Evolutionary conservation across 768 basidiomycete genomes (phyloP), one percentile per base, ranked within the genome.

Genomic region (Nidula microcarpa): DNA sequence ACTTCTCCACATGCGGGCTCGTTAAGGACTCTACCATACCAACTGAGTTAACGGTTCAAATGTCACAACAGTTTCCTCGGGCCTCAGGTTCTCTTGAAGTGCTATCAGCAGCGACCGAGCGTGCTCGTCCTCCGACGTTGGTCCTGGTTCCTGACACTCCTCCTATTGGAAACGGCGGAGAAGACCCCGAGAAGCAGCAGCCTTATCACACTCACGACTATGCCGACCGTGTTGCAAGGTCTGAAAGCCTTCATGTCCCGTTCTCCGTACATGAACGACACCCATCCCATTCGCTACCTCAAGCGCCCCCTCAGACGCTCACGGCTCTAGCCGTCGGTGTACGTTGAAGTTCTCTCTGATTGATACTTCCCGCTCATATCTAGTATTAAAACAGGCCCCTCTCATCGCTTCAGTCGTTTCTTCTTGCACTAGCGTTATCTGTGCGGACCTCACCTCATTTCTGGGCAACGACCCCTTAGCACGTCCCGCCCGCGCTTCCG

Each of bases 371-470:
- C 23, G 23, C 23, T 30, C 23, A 30, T 30, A 30, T 30, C 23
- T 30, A 13, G 5, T 16, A 5, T 36, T 30, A 8, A 6, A 41
- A 32, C 32, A 55, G 54, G 49, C 54, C 14, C 54, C 54, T 30
- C 54, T 55, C 33, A 55, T 55, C 49, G 49, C 54, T 14, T 55
- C 54, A 14, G 54, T 55, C 11, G 54, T 55, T 18, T 34, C 43
- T 5, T 51, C 54, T 4, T 55, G 54, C 41, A 17, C 43, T 10
- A 55, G 54, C 33, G 54, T 55, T 43, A 37, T 55, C 36, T 16
- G 32, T 46, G 54, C 49, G 13, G 54, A 55, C 35, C 39, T 55
- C n/a, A 16, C 54, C 5, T 23, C 54, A 14, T 10, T 44, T 30
- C 44, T 55, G 10, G 49, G 43, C 8, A 23, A 43, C 16, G 50